Conservation (phyloP, 345 rosid species). For the Gossypium anomalum region DNA sequence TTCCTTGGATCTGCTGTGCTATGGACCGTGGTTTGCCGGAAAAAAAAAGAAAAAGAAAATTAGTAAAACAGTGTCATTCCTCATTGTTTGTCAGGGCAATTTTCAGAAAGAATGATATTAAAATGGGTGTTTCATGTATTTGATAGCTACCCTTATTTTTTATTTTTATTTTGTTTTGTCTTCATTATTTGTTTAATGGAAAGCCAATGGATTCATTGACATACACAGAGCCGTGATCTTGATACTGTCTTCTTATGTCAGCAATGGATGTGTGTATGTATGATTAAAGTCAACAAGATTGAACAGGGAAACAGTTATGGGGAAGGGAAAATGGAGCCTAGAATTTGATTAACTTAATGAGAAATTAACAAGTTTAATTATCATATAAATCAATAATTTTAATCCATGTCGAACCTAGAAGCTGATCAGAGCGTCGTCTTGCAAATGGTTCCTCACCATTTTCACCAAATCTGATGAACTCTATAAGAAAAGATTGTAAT, state of each 20-base stretch:
- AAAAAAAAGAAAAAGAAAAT: slow-evolving; percentile 19
- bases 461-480: not conserved
- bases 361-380: not conserved
- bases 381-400: not conserved
- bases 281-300: not conserved
- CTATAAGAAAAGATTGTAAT: not conserved
- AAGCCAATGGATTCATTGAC: slow-evolving; percentile 10
- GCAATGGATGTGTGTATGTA: not conserved
- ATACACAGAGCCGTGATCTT: not conserved
- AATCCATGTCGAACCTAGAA: not conserved
- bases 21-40: slow-evolving; percentile 22
- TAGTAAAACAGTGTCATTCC: slow-evolving; percentile 29
- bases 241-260: not conserved
- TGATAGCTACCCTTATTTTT: slow-evolving; percentile 6
- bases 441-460: not conserved
- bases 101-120: slow-evolving; percentile 20
- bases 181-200: slow-evolving; percentile 12
- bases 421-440: not conserved
- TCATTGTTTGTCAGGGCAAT: slow-evolving; percentile 24
- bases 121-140: slow-evolving; percentile 33
- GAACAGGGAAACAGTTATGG: not conserved
- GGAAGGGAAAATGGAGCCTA: not conserved
- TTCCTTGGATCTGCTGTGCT: slow-evolving; percentile 18
- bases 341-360: not conserved
- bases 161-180: not conserved